Conservation (phyloP, 371 early-diverging fungal genomes). For the Mortierella sp. region DNA sequence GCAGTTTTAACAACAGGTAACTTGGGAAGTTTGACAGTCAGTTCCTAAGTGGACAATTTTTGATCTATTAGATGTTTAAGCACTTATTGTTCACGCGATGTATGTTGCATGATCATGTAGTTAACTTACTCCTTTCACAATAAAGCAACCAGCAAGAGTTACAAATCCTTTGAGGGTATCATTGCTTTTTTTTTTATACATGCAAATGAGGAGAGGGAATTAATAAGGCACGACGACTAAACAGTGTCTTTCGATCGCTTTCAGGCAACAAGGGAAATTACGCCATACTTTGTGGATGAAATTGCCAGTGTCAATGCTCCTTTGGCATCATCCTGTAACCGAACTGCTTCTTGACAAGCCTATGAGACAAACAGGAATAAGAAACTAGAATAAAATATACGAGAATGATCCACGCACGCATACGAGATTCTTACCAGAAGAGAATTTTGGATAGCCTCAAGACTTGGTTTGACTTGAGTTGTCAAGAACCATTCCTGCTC, state of each 20-base stretch:
- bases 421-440: slow-evolving; percentile 25
- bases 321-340: slow-evolving; percentile 49
- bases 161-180: slow-evolving; percentile 53
- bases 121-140: slow-evolving; percentile 49
- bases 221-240: not conserved
- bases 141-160: slow-evolving; percentile 45
- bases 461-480: slow-evolving; percentile 43
- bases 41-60: slow-evolving; percentile 18
- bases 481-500: slow-evolving; percentile 55
- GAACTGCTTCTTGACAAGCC: slow-evolving; percentile 53
- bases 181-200: slow-evolving; percentile 17
- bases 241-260: not conserved
- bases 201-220: not conserved
- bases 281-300: slow-evolving; percentile 36
- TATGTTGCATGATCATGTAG: not conserved
- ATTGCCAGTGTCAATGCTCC: slow-evolving; percentile 50
- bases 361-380: not conserved
- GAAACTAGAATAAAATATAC: not conserved
- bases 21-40: slow-evolving; percentile 50
- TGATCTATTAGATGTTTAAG: not conserved
- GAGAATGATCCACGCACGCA: not conserved
- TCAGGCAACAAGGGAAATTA: not conserved
- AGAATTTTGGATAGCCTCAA: slow-evolving; percentile 38
- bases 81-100: not conserved
- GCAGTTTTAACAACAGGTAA: slow-evolving; percentile 42